A percentile compares a stretch with the other conserved stretches of the same genome.
These are phyloP conservation scores for Wickerhamomyces canadensis DNA, from an alignment of 805 yeast species.

Conservation along the genomic window DNA sequence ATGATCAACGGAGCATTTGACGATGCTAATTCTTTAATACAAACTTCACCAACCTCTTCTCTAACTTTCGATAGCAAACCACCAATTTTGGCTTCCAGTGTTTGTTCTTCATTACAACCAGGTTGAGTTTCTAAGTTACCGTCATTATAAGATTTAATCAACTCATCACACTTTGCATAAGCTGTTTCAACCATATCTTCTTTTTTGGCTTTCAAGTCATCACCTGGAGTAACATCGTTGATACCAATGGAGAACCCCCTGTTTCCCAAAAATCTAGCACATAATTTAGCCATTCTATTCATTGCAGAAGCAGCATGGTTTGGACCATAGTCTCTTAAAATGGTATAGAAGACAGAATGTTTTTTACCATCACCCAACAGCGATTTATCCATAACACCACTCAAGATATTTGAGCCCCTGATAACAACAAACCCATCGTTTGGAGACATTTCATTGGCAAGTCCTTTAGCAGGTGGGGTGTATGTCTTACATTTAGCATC, in stretches of 20 bases:
- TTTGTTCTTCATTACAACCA: conserved; percentile 98
- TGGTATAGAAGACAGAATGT: conserved; percentile 92
- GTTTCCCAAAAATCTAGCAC: conserved; percentile 92
- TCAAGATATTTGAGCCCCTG: conserved; percentile 79
- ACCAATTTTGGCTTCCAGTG: conserved; percentile 95
- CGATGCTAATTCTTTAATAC: conserved; percentile 84
- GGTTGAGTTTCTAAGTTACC: conserved; percentile 97
- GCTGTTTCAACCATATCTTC: conserved; percentile 89
- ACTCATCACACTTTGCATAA: conserved; percentile 83
- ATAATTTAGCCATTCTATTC: conserved; percentile 99
- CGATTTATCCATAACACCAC: conserved; percentile 97
- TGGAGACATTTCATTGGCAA: conserved; percentile 92
- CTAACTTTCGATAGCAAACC: conserved; percentile 94
- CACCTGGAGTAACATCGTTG: conserved; percentile 93
- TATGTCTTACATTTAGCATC: conserved; percentile 94
- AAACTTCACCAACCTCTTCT: conserved; percentile 98
- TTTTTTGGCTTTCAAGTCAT: conserved; percentile 65
- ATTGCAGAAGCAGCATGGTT: conserved; percentile 91
- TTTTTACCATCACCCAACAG: conserved; percentile 97
- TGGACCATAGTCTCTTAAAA: conserved; percentile 94
- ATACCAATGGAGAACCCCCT: conserved; percentile 97
- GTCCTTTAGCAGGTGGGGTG: conserved; percentile 64
- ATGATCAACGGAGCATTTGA: conserved; percentile 94
- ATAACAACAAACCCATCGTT: conserved; percentile 93
- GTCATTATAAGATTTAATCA: conserved; percentile 68